These are phyloP conservation scores for Abeoforma whisleri DNA, from an alignment of 78 protist species.

Conservation along the genomic window DNA sequence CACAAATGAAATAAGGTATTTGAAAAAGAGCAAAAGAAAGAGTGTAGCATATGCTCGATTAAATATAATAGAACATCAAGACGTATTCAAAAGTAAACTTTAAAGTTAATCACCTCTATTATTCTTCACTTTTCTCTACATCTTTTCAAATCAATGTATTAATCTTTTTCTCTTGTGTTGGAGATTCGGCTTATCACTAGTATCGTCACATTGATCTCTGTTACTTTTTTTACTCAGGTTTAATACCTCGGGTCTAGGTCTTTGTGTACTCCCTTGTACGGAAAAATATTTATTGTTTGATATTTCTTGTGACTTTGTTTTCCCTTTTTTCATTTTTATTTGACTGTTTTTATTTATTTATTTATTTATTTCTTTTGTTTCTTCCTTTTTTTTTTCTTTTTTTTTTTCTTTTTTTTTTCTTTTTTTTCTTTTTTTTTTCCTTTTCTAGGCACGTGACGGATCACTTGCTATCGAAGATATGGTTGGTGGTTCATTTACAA, in stretches of 20 bases:
- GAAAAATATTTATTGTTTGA: conserved; percentile 72
- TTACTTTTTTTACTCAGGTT: background rate
- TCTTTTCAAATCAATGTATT: too few species aligned
- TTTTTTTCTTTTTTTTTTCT: background rate
- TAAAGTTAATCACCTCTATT: too few species aligned
- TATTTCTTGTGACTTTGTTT: background rate
- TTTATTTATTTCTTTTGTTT: background rate
- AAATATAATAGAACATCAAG: too few species aligned
- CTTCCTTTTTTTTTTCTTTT: background rate
- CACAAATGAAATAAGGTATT: too few species aligned
- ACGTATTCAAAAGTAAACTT: too few species aligned
- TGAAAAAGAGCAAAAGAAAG: too few species aligned
- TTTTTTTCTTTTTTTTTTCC: background rate
- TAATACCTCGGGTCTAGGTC: conserved; percentile 83
- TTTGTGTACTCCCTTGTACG: conserved; percentile 80
- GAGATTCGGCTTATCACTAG: background rate
- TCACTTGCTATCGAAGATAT: conserved; percentile 82
- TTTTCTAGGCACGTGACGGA: conserved; percentile 61
- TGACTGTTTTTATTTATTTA: background rate
- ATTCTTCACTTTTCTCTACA: too few species aligned
- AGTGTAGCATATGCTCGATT: too few species aligned
- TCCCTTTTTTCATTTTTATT: background rate
- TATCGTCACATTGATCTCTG: background rate
- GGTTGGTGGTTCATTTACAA: conserved; percentile 95
- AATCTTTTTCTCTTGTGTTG: background rate